phyloP scores from a whole-genome alignment of 805 yeast genomes.

The Maudiozyma pseudohumilis region DNA sequence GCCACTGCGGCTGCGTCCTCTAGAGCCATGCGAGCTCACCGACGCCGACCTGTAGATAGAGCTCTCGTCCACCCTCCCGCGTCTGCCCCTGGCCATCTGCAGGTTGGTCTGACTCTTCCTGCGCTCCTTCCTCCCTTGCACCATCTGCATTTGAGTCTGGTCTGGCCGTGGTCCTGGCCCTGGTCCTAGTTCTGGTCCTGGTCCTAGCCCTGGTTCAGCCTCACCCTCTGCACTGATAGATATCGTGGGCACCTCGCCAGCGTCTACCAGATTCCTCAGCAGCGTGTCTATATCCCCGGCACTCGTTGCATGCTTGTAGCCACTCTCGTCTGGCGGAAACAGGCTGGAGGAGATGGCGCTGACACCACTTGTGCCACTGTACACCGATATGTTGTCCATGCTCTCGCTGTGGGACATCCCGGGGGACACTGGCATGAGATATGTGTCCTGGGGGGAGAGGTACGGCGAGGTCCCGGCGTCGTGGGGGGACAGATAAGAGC shows the following conservation, averaged over 20 bases:
- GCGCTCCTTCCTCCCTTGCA: constrained; percentile 22
- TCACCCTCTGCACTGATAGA: constrained; percentile 21
- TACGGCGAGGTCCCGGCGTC: constrained; percentile 13
- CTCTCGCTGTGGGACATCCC: constrained; percentile 15
- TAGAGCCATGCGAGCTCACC: too few relatives aligned
- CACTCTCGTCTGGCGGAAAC: constrained; percentile 20
- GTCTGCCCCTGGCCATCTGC: too few relatives aligned
- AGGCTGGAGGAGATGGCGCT: constrained; percentile 7
- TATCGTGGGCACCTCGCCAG: too few relatives aligned
- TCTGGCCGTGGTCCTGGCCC: background rate
- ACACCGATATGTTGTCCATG: constrained; percentile 24
- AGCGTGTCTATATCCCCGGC: constrained; percentile 17
- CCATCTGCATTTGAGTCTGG: constrained; percentile 9
- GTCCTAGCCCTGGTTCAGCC: too few relatives aligned
- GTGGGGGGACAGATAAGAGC: constrained; percentile 3
- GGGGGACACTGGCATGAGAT: constrained; percentile 19
- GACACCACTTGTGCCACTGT: constrained; percentile 17
- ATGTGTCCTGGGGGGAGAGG: constrained; percentile 12
- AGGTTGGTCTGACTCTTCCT: too few relatives aligned
- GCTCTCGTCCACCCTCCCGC: background rate
- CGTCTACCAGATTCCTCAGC: too few relatives aligned
- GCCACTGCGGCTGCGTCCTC: too few relatives aligned
- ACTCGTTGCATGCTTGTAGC: constrained; percentile 18
- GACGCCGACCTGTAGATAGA: constrained; percentile 4
- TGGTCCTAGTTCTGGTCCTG: too few relatives aligned